These are phyloP conservation scores for Xylariaceae sp. DNA, from an alignment of 2,329 filamentous ascomycete genomes.

Conservation along the genomic window DNA sequence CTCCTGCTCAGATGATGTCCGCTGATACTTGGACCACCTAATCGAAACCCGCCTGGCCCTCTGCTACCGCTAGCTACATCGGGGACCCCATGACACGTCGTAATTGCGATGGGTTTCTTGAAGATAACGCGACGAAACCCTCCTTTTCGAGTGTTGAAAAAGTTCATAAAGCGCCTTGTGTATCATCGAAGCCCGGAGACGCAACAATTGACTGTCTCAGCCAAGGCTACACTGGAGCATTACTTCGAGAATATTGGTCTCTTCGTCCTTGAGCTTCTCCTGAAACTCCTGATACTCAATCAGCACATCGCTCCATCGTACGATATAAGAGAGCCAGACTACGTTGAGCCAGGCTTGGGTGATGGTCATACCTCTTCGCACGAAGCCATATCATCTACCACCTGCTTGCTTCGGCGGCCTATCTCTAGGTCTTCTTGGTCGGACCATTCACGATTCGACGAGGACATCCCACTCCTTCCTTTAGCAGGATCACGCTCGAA, in stretches of 20 bases:
- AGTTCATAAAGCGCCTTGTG: constrained; percentile 16
- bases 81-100: neutral
- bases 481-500: constrained; percentile 5
- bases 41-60: neutral
- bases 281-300: constrained; percentile 30
- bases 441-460: constrained; percentile 16
- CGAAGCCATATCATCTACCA: constrained; percentile 28
- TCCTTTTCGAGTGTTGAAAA: constrained; percentile 19
- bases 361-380: constrained; percentile 30
- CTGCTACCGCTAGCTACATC: neutral
- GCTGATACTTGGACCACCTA: neutral
- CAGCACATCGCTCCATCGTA: constrained; percentile 26
- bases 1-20: neutral
- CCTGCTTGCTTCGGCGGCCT: constrained; percentile 24
- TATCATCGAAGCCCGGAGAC: constrained; percentile 1
- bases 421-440: constrained; percentile 23
- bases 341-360: constrained; percentile 4
- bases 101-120: constrained; percentile 15
- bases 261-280: constrained; percentile 27
- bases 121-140: constrained; percentile 11
- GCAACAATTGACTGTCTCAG: constrained; percentile 1
- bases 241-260: constrained; percentile 26
- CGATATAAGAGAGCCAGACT: constrained; percentile 22
- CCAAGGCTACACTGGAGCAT: constrained; percentile 21
- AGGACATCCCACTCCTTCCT: constrained; percentile 22